Conservation (phyloP, 192 early-diverging fungal genomes). For the Rhizophlyctis rosea region DNA sequence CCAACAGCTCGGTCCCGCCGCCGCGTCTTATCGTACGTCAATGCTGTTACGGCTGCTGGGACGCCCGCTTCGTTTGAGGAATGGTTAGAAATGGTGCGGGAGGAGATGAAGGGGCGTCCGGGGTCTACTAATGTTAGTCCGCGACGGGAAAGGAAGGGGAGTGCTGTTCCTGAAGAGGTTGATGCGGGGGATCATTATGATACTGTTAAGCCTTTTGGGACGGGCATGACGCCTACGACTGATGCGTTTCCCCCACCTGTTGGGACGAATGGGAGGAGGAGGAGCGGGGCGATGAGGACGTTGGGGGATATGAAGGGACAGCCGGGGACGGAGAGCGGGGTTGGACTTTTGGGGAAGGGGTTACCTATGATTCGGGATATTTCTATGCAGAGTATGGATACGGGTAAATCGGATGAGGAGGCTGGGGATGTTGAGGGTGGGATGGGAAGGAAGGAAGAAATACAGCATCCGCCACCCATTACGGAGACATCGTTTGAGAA, state of each 20-base stretch:
- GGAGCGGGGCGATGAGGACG: neutral
- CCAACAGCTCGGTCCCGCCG: conserved; percentile 30
- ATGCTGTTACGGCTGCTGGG: conserved; percentile 41
- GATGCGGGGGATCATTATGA: conserved; percentile 32
- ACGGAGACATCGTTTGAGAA: neutral
- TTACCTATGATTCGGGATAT: neutral
- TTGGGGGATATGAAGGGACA: neutral
- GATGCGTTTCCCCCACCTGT: neutral
- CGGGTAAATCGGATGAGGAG: conserved; percentile 1
- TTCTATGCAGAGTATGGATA: neutral
- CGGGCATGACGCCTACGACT: neutral
- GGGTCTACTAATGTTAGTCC: conserved; percentile 6
- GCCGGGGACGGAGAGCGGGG: neutral
- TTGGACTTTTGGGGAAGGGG: neutral
- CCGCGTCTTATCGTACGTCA: conserved; percentile 41
- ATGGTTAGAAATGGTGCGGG: conserved; percentile 42
- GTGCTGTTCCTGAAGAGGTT: neutral
- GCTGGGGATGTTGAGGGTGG: neutral
- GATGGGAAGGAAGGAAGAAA: too few relatives aligned
- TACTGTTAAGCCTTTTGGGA: conserved; percentile 31
- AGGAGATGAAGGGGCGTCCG: conserved; percentile 18
- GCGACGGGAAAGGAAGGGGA: neutral
- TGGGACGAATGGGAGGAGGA: neutral
- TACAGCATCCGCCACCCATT: too few relatives aligned
- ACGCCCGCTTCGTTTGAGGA: conserved; percentile 40